Evolutionary conservation across 768 basidiomycete species (phyloP).

Genomic region (Phanerodontia chrysosporium): DNA sequence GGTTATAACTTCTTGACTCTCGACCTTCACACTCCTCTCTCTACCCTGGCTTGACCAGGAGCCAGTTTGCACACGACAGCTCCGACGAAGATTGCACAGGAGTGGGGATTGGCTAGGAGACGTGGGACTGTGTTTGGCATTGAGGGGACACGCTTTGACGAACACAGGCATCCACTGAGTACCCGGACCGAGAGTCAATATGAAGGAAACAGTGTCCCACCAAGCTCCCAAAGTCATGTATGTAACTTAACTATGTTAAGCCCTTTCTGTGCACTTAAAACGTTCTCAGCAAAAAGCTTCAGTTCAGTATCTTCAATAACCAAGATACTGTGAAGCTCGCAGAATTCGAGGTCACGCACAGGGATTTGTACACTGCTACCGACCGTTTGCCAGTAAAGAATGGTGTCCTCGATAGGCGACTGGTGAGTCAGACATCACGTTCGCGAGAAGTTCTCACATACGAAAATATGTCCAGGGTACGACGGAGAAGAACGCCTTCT

Average conservation of each 20-base stretch:
- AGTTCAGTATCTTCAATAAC: conserved; percentile 90
- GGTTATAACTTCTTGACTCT: conserved; percentile 1
- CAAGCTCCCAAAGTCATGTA: conserved; percentile 83
- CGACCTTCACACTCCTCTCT: not conserved
- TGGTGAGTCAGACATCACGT: too few species aligned
- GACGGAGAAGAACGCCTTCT: conserved; percentile 86
- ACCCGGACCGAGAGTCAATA: conserved; percentile 24
- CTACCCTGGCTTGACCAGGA: not conserved
- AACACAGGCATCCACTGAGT: not conserved
- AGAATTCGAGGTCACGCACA: conserved; percentile 92
- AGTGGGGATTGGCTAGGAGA: not conserved
- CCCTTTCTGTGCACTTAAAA: not conserved
- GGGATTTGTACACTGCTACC: conserved; percentile 83
- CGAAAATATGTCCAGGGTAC: conserved; percentile 61
- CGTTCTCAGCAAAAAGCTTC: conserved; percentile 91
- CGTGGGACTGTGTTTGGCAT: not conserved
- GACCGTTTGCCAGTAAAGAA: conserved; percentile 84
- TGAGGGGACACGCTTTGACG: not conserved
- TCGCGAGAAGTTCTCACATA: not conserved
- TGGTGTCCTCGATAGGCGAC: conserved; percentile 88
- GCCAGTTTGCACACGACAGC: not conserved
- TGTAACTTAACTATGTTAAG: conserved; percentile 14
- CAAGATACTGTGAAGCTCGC: conserved; percentile 95
- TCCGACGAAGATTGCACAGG: not conserved
- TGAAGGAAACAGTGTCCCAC: conserved; percentile 82